These are phyloP conservation scores for Fusarium sublunatum DNA, from an alignment of 2,329 filamentous ascomycete genomes.

Conservation along the genomic window DNA sequence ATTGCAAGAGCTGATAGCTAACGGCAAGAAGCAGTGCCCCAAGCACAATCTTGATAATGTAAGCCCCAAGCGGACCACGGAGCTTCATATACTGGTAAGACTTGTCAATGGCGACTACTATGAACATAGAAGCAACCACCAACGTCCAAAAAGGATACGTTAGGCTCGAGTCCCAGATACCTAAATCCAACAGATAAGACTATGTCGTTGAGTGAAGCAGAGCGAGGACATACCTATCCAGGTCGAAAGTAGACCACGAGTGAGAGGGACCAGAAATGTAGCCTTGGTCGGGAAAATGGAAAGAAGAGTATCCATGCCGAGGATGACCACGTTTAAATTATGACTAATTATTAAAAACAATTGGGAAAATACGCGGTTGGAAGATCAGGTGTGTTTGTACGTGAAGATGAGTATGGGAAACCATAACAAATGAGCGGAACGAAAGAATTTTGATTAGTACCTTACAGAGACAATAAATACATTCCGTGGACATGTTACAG, in stretches of 20 bases:
- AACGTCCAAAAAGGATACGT: not conserved
- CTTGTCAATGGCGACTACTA: not conserved
- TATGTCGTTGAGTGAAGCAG: not conserved
- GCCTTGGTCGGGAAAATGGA: not conserved
- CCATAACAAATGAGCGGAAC: not conserved
- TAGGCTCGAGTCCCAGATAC: not conserved
- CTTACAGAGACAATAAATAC: not conserved
- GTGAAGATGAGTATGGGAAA: not conserved
- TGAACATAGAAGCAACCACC: not conserved
- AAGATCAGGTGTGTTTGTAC: not conserved
- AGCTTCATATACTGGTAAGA: not conserved
- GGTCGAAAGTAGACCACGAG: not conserved
- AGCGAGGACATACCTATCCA: not conserved
- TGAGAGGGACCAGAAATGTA: not conserved
- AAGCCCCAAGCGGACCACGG: not conserved
- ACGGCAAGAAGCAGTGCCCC: not conserved
- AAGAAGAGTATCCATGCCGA: not conserved
- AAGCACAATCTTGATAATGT: not conserved
- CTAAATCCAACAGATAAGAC: not conserved
- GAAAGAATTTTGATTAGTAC: not conserved
- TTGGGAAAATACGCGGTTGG: not conserved
- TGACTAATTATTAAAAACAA: not conserved
- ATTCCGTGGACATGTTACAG: not conserved
- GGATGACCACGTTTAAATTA: too few species aligned
- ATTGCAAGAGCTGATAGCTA: not conserved